These are phyloP conservation scores for Anastatica hierochuntica DNA, from an alignment of 345 rosid genomes.

Conservation along the genomic window DNA sequence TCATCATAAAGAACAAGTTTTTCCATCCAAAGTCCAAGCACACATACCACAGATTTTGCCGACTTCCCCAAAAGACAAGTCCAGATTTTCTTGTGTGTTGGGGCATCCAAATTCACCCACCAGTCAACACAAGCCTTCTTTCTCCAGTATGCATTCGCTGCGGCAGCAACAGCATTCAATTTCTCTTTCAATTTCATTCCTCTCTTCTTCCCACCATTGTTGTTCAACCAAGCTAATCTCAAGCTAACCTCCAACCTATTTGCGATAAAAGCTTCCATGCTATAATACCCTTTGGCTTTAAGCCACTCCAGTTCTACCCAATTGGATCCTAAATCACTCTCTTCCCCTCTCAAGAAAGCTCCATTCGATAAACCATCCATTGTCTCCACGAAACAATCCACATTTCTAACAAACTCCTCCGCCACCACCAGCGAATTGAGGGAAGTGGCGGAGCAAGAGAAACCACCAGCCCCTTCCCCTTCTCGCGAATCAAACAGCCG, in stretches of 20 bases:
- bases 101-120: conserved; percentile 65
- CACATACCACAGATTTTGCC: conserved; percentile 66
- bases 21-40: no score
- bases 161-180: conserved; percentile 40
- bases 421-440: conserved; percentile 57
- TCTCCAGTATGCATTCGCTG: conserved; percentile 85
- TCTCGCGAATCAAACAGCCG: conserved; percentile 57
- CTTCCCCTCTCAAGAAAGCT: conserved; percentile 71
- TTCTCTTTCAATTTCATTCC: conserved; percentile 81
- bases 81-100: conserved; percentile 40
- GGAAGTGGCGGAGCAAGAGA: conserved; percentile 38
- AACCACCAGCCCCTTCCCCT: conserved; percentile 46
- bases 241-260: conserved; percentile 76
- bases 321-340: conserved; percentile 50
- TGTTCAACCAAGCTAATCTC: conserved; percentile 85
- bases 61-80: conserved; percentile 47
- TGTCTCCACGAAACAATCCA: conserved; percentile 52
- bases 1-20: no score
- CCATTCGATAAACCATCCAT: conserved; percentile 69
- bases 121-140: conserved; percentile 75
- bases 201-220: conserved; percentile 51
- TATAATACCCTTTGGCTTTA: conserved; percentile 76
- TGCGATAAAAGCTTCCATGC: conserved; percentile 65
- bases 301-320: conserved; percentile 91
- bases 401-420: conserved; percentile 44